These are phyloP conservation scores for Pyrus communis DNA, from an alignment of 306 rosid genomes.

Conservation along the genomic window DNA sequence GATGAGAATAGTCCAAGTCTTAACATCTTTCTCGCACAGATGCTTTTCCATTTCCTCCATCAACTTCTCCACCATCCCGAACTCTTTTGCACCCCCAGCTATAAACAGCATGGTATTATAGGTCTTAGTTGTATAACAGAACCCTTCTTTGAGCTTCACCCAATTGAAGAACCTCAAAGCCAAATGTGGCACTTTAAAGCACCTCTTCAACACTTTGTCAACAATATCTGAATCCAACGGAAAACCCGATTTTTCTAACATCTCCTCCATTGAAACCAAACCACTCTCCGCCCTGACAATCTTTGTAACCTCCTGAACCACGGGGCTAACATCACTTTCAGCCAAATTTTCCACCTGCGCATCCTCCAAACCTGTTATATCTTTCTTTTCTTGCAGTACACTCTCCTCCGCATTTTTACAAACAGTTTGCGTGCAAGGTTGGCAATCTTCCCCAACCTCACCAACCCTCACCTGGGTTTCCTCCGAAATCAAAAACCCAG, in stretches of 20 bases:
- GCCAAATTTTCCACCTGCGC: conserved; percentile 21
- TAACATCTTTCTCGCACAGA: conserved; percentile 46
- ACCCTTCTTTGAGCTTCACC: conserved; percentile 54
- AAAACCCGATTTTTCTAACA: conserved; percentile 36
- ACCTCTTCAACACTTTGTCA: conserved; percentile 72
- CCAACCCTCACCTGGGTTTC: background rate
- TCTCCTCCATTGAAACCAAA: conserved; percentile 47
- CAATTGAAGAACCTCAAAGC: conserved; percentile 65
- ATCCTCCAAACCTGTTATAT: conserved; percentile 10
- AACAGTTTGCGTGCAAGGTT: conserved; percentile 30
- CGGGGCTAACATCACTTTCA: conserved; percentile 42
- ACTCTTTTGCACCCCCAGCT: conserved; percentile 76
- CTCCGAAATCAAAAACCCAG: conserved; percentile 27
- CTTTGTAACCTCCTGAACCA: conserved; percentile 45
- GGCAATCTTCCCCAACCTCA: conserved; percentile 13
- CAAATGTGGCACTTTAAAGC: conserved; percentile 63
- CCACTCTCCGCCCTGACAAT: conserved; percentile 37
- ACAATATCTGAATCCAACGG: conserved; percentile 45
- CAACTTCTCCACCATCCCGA: conserved; percentile 52
- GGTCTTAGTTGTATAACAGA: conserved; percentile 38
- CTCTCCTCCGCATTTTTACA: conserved; percentile 36
- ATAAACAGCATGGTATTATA: conserved; percentile 61
- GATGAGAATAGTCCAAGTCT: conserved; percentile 78
- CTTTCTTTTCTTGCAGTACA: conserved; percentile 18
- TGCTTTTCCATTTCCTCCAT: conserved; percentile 57